Base-by-base conservation (phyloP, 1,284 basidiomycete species). In the Leccinum ponderosum region DNA sequence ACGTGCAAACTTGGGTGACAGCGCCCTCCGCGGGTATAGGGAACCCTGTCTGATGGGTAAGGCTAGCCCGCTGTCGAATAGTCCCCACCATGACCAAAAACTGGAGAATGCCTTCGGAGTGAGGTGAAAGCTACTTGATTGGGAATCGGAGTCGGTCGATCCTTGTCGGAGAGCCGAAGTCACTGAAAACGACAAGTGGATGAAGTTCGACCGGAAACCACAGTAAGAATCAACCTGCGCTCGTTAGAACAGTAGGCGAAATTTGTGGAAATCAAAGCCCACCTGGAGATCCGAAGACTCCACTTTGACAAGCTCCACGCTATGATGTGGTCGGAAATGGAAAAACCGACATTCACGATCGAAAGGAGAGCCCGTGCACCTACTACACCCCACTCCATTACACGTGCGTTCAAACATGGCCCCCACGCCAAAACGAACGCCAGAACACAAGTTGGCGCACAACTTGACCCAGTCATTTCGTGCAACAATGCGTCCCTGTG, bases 131-230 rank as follows among this genome's bases (percentile, higher is more conserved):
- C 86, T 94, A 76, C 91, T 98, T 3, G 81, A 75, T 62, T 37
- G 68, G 58, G 25, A 62, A 56, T 55, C 39, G 29, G 53, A 53
- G 35, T 62, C 60, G 57, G 64, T 57, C 65, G 61, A 65, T 71
- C 68, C 74, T 67, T 60, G 65, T 65, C 73, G 61, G 69, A 66
- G 68, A 4, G 85, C 88, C 5, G 93, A 93, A 39, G 86, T 85
- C 62, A 98, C 80, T 0, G 95, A 98, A 53, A 97, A 82, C 0
- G 95, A 95, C 58, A 97, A 85, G 76, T 99, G 97, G 61, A 98
- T 89, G 73, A 94, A 97, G 75, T 98, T 91, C 7, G 95, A 97
- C 35, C 97, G 87, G 78, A 98, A 98, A 2, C 86, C 91, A 61
- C 86, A 85, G 75, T 87, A 98, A 0, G 95, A 96, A 76, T 99